Conservation (phyloP, 2,329 filamentous ascomycete genomes). For the Fusarium sp. region DNA sequence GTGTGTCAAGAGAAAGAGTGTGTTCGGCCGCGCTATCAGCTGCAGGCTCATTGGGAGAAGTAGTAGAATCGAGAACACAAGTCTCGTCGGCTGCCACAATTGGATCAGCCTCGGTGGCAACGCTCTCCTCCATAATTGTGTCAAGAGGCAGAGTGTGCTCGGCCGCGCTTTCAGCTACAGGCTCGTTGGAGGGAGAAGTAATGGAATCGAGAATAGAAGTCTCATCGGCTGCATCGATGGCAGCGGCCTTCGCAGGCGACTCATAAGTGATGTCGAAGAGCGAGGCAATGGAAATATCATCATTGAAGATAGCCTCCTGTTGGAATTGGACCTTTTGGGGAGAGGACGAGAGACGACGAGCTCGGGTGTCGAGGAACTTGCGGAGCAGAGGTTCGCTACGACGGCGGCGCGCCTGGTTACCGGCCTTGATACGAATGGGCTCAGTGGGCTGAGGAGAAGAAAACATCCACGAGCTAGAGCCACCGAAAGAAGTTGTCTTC, state of each 20-base stretch:
- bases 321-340: conserved; percentile 43
- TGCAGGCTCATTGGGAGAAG: neutral
- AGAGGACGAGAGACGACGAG: conserved; percentile 45
- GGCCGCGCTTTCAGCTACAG: neutral
- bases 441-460: conserved; percentile 28
- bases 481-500: conserved; percentile 42
- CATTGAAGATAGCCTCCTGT: conserved; percentile 28
- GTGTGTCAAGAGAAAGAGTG: neutral
- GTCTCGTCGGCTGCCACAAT: neutral
- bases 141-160: neutral
- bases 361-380: conserved; percentile 34
- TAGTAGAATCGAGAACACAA: neutral
- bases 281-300: conserved; percentile 21
- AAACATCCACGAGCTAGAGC: conserved; percentile 45
- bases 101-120: neutral
- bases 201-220: neutral
- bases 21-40: neutral
- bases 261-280: conserved; percentile 5
- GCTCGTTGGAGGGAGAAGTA: neutral
- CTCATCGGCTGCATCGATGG: neutral
- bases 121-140: neutral
- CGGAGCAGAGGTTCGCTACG: conserved; percentile 51
- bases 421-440: conserved; percentile 36
- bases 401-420: conserved; percentile 43
- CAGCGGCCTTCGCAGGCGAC: neutral